Conservation (phyloP, 805 yeast species). For the Candida germanica region DNA sequence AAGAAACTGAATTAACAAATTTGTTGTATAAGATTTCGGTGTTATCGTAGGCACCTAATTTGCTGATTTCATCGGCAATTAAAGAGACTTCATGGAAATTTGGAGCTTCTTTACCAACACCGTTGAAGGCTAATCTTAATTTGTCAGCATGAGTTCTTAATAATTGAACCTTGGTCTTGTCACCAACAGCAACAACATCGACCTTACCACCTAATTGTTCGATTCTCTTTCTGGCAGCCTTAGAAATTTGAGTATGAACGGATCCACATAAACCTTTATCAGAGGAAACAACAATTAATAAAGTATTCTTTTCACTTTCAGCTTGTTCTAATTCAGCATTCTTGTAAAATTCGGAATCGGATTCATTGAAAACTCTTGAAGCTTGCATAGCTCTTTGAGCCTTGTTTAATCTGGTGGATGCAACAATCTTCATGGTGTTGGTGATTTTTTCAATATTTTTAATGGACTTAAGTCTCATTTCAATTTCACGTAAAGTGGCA, state of each 20-base stretch:
- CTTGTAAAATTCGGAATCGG: slow-evolving; percentile 74
- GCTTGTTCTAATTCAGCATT: slow-evolving; percentile 70
- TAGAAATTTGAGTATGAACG: slow-evolving; percentile 91
- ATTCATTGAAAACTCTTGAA: slow-evolving; percentile 78
- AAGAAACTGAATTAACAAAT: slow-evolving; percentile 83
- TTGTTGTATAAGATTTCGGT: slow-evolving; percentile 83
- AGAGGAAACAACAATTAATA: slow-evolving; percentile 85
- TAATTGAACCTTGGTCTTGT: slow-evolving; percentile 87
- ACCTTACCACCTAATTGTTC: slow-evolving; percentile 58
- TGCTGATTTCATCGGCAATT: slow-evolving; percentile 78
- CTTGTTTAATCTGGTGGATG: slow-evolving; percentile 91
- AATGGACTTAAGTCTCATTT: slow-evolving; percentile 95
- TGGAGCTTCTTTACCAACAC: slow-evolving; percentile 97
- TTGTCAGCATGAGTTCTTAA: slow-evolving; percentile 73
- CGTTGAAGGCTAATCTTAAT: slow-evolving; percentile 75
- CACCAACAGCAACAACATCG: slow-evolving; percentile 89
- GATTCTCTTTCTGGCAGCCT: slow-evolving; percentile 73
- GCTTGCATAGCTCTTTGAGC: slow-evolving; percentile 94
- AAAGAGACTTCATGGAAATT: slow-evolving; percentile 86
- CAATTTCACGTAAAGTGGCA: slow-evolving; percentile 98
- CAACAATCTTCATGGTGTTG: slow-evolving; percentile 99
- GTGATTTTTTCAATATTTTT: slow-evolving; percentile 99
- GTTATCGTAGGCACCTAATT: slow-evolving; percentile 68
- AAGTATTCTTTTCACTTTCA: slow-evolving; percentile 62
- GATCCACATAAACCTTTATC: slow-evolving; percentile 99